Base-by-base conservation (phyloP, 2,329 filamentous ascomycete genomes). In the Diaporthe longicolla region DNA sequence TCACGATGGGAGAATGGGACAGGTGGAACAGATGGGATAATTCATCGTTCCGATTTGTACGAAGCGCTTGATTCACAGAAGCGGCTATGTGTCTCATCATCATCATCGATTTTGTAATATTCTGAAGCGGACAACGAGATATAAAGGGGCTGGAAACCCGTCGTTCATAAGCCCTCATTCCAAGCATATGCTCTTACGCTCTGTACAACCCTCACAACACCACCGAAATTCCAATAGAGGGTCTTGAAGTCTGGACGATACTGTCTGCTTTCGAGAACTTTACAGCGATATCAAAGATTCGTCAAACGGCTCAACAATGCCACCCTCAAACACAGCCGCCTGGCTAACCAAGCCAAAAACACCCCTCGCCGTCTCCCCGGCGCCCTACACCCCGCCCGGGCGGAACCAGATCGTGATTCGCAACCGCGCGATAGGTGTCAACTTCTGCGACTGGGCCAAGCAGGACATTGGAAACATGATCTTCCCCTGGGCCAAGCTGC, bases 361-460 rank as follows among this genome's bases (percentile, higher is more conserved):
- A 19, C 70, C n/a, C 7, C 57, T 72, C 1, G 21, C 29, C 24
- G 57, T 72, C 24, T 40, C 45, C 6, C 37, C 70, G 24, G 70
- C 70, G 4, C 70, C 70, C 0, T 72, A 63, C 57, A 65, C 70
- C 24, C 26, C 17, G 4, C 70, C 70, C 2, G 70, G 70, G 4
- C 70, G 29, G 3, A 19, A 68, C 43, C 75, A 82, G 71, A 74
- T 82, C 26, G 74, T 82, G n/a, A 71, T 83, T 43, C 76, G 76
- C 52, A 80, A 79, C 70, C 70, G 69, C 40, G 79, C 81, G 32
- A 75, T 83, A 29, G 81, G 79, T 8, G 77, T 83, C 71, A 83
- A 83, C 81, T 73, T 77, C 77, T 52, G 82, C 37, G 63, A 68
- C 48, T 68, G 63, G 63, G 63, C 63, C 4, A 68, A 68, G 32